phyloP scores from a whole-genome alignment of 306 rosid species.

The Macrotyloma uniflorum region DNA sequence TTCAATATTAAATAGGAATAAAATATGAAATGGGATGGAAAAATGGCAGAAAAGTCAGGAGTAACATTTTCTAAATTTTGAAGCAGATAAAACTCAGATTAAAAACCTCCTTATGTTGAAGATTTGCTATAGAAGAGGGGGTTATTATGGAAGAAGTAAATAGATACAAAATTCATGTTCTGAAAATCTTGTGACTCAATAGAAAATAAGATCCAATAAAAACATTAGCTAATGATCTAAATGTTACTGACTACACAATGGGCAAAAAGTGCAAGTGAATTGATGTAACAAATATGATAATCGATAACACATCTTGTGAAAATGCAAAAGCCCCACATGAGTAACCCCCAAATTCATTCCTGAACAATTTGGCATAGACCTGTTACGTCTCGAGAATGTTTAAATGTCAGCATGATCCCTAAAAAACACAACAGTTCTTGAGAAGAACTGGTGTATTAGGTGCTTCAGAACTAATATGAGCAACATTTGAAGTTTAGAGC shows the following conservation, averaged over 20 bases:
- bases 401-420: neutral
- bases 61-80: slow-evolving; percentile 2
- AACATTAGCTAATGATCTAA: slow-evolving; percentile 1
- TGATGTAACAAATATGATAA: slow-evolving; percentile 18
- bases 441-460: neutral
- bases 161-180: slow-evolving; percentile 14
- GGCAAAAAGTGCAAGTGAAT: neutral
- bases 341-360: slow-evolving; percentile 1
- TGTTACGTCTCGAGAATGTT: neutral
- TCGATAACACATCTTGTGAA: neutral
- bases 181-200: neutral
- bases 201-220: slow-evolving; percentile 1
- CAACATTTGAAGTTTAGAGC: neutral
- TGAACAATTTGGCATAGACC: neutral
- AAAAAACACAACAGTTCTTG: neutral
- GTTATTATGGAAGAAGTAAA: neutral
- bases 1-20: slow-evolving; percentile 18
- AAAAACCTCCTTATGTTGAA: slow-evolving; percentile 17
- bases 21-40: slow-evolving; percentile 4
- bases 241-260: neutral
- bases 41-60: neutral
- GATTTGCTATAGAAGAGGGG: slow-evolving; percentile 1
- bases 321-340: neutral
- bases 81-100: slow-evolving; percentile 9
- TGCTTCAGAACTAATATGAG: neutral